phyloP scores from a whole-genome alignment of 2,329 filamentous ascomycete genomes.

The Ilyonectria sp. region DNA sequence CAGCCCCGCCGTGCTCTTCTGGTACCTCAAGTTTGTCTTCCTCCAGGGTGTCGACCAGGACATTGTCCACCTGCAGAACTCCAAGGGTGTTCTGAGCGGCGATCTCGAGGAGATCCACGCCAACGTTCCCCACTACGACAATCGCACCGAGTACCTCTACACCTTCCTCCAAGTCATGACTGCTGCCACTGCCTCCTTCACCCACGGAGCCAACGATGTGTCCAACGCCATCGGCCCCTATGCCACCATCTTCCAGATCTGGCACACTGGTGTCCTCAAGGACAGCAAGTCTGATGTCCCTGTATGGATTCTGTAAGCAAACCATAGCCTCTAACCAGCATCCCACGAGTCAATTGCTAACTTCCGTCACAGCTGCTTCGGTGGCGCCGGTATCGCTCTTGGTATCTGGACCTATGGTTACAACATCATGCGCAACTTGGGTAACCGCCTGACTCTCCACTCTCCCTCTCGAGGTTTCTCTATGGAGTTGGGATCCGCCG shows the following conservation, averaged over 20 bases:
- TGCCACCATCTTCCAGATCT: slow-evolving; percentile 75
- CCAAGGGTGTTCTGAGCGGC: slow-evolving; percentile 66
- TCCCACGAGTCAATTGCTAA: slow-evolving; percentile 3
- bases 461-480: slow-evolving; percentile 72
- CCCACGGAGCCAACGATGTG: slow-evolving; percentile 78
- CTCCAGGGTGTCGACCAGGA: slow-evolving; percentile 49
- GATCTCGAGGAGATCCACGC: slow-evolving; percentile 71
- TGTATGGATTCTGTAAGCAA: slow-evolving; percentile 68
- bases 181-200: slow-evolving; percentile 75
- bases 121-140: slow-evolving; percentile 72
- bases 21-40: slow-evolving; percentile 45
- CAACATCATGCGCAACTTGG: slow-evolving; percentile 76
- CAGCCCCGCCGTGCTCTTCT: slow-evolving; percentile 38
- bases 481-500: slow-evolving; percentile 72
- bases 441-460: slow-evolving; percentile 74
- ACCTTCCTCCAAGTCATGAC: slow-evolving; percentile 74
- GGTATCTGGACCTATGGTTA: slow-evolving; percentile 76
- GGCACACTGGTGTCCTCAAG: slow-evolving; percentile 62
- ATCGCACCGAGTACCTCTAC: slow-evolving; percentile 70
- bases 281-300: slow-evolving; percentile 66
- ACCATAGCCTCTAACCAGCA: accelerated
- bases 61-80: slow-evolving; percentile 46
- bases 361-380: slow-evolving; percentile 55
- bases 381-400: slow-evolving; percentile 66
- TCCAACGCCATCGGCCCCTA: slow-evolving; percentile 75